These are phyloP conservation scores for Massariosphaeria phaeospora DNA, from an alignment of 495 filamentous ascomycete species.

Conservation along the genomic window DNA sequence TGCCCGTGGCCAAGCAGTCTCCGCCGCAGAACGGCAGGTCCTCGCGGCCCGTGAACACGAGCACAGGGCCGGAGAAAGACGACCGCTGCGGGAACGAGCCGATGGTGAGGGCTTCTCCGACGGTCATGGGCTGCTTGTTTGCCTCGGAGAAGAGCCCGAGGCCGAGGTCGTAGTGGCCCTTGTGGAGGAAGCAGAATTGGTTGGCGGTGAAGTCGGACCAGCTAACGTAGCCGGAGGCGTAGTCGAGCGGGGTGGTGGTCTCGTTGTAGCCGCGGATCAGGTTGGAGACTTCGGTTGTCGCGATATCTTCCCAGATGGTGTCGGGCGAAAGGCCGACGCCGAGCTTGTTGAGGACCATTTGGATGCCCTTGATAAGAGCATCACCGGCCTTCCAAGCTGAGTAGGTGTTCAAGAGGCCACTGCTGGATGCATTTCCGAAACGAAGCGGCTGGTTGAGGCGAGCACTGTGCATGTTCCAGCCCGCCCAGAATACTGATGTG, in stretches of 20 bases:
- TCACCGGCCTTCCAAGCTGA: background rate
- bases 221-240: constrained; percentile 47
- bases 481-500: constrained; percentile 40
- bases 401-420: constrained; percentile 1
- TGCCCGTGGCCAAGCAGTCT: constrained; percentile 44
- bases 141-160: constrained; percentile 43
- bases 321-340: constrained; percentile 8
- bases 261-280: constrained; percentile 22
- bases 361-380: constrained; percentile 1
- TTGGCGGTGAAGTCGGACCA: constrained; percentile 39
- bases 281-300: constrained; percentile 32
- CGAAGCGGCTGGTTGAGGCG: constrained; percentile 43
- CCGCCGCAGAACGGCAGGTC: constrained; percentile 53
- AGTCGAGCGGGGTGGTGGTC: constrained; percentile 27
- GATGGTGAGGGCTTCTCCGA: constrained; percentile 49
- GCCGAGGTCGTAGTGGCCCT: constrained; percentile 45
- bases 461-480: constrained; percentile 44
- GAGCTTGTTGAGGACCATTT: background rate
- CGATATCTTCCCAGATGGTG: constrained; percentile 17
- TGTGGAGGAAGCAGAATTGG: constrained; percentile 47
- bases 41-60: constrained; percentile 47
- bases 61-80: constrained; percentile 47
- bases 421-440: constrained; percentile 33
- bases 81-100: constrained; percentile 28
- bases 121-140: constrained; percentile 48